Conservation (phyloP, 1,284 basidiomycete genomes). For the Boletellus deceptivus region DNA sequence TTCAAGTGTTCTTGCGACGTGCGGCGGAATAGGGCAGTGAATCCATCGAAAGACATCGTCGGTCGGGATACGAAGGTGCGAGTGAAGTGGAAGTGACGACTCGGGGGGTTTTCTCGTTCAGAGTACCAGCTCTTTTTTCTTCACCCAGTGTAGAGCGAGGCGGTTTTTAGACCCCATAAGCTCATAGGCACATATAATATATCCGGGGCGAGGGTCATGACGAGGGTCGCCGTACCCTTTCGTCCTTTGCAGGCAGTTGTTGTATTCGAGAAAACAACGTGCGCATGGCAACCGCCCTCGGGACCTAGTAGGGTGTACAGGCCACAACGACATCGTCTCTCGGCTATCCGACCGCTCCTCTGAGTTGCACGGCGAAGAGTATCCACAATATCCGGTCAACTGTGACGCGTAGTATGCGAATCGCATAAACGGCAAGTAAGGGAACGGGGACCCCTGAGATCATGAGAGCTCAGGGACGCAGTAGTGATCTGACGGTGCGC, state of each 20-base stretch:
- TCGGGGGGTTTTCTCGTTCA: neutral
- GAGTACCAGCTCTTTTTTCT: neutral
- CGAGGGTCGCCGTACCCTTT: neutral
- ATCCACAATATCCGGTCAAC: too few species aligned
- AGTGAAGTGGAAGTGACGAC: neutral
- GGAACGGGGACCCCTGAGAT: too few species aligned
- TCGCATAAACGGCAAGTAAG: too few species aligned
- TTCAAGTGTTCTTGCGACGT: slow-evolving; percentile 34
- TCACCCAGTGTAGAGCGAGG: neutral
- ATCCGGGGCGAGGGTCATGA: neutral
- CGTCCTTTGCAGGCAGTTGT: neutral
- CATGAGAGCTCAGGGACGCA: too few species aligned
- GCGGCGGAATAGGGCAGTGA: slow-evolving; percentile 14
- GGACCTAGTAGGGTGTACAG: neutral
- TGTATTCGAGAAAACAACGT: slow-evolving; percentile 18
- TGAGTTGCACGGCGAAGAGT: too few species aligned
- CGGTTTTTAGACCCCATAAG: neutral
- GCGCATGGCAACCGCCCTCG: slow-evolving; percentile 10
- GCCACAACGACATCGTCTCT: too few species aligned
- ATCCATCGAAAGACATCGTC: slow-evolving; percentile 12
- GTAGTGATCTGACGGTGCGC: too few species aligned
- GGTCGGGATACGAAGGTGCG: too few species aligned
- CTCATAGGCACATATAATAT: neutral
- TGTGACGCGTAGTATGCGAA: too few species aligned
- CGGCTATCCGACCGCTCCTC: too few species aligned